Evolutionary conservation across 2,329 filamentous ascomycete genomes (phyloP).

Genomic region (Aspergillus candidus): DNA sequence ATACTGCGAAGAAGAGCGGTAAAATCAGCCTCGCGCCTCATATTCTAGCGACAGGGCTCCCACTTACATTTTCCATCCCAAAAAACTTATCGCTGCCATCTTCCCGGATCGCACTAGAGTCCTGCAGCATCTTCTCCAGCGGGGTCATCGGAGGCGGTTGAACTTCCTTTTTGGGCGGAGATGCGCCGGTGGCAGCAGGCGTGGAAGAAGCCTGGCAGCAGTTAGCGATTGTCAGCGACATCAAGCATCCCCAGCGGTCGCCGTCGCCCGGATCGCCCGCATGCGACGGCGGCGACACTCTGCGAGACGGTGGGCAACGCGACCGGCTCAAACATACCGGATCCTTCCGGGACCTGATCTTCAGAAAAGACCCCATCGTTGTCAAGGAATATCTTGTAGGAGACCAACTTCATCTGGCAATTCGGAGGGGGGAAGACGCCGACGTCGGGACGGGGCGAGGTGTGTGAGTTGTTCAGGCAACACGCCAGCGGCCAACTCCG

Average conservation of each 20-base stretch:
- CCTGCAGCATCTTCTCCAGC: constrained; percentile 69
- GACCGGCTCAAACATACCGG: constrained; percentile 22
- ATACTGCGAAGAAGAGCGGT: constrained; percentile 55
- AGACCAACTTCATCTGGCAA: constrained; percentile 25
- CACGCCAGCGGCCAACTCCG: constrained; percentile 1
- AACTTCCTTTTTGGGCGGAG: constrained; percentile 54
- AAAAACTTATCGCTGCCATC: constrained; percentile 98
- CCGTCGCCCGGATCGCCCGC: constrained; percentile 13
- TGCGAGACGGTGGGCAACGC: constrained; percentile 2
- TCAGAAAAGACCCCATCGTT: constrained; percentile 39
- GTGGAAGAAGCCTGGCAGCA: constrained; percentile 41
- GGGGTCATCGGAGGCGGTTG: constrained; percentile 53
- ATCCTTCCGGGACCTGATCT: constrained; percentile 32
- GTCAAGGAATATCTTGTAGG: constrained; percentile 18
- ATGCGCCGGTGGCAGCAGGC: constrained; percentile 37
- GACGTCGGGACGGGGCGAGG: constrained; percentile 12
- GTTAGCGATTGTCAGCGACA: constrained; percentile 6
- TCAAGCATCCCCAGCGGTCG: not conserved
- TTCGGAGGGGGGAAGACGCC: constrained; percentile 13
- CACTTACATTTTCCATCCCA: constrained; percentile 90
- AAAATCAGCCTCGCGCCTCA: constrained; percentile 15
- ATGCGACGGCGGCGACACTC: constrained; percentile 1
- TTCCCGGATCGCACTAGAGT: constrained; percentile 70
- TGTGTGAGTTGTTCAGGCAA: constrained; percentile 5
- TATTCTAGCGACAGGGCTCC: not conserved